Evolutionary conservation across 345 rosid genomes (phyloP), one percentile per base, ranked within the genome.

Genomic region (Streptanthus diversifolius): DNA sequence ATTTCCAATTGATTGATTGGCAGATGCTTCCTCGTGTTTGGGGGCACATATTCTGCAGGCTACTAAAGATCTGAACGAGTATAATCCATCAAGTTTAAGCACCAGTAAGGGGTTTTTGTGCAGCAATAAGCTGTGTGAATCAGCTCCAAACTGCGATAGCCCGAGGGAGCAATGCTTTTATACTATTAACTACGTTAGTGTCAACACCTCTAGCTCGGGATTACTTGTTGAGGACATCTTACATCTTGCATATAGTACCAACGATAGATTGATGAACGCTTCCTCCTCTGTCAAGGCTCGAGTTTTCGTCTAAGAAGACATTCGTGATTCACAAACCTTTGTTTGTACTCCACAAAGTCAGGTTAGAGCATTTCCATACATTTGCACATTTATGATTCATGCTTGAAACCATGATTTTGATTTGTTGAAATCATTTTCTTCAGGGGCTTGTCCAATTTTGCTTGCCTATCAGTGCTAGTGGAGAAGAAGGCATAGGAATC

Each of bases 11-110:
- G 87, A 90, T 92, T 90, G 98, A 92, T 92, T 92, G 95, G 93
- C 95, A 90, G 96, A 91, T 92, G 96, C 93, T 87, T 90, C 93
- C 79, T 85, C 83, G 71, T 90, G 74, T 90, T 82, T 90, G 91
- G 98, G 73, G 85, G 91, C 93, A 88, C 84, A 83, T 92, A 82
- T 90, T 90, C 82, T 90, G 95, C 97, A 90, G 98, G 95, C 88
- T 75, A 86, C 90, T 72, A 87, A 80, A 82, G 96, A 88, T 80
- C 57, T 92, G 48, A 87, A 80, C 63, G 91, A 88, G 81, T 92
- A 88, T 60, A 79, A 64, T 71, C 97, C 91, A 63, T 85, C 97
- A 27, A 72, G 58, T 49, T 92, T 95, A 39, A 88, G 85, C 77
- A 83, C 88, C 61, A 90, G 95, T 86, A 85, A 85, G 81, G 85